Evolutionary conservation across 2,329 filamentous ascomycete genomes (phyloP), one percentile per base, ranked within the genome.

Genomic region (Talaromyces islandicus): DNA sequence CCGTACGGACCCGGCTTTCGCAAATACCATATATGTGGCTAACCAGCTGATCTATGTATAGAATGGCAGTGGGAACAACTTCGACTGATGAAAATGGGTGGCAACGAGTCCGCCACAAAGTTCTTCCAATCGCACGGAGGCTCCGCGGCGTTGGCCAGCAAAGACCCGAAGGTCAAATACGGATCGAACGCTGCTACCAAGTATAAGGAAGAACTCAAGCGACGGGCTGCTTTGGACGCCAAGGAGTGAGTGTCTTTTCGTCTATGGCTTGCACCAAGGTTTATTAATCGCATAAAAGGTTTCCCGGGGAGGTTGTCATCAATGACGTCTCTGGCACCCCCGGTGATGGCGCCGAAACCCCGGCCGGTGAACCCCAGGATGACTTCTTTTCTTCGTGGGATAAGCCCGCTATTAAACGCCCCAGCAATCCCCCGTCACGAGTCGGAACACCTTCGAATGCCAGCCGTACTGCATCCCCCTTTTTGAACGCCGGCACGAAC

Each of bases 311-410:
- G 74, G 92, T 97, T 30, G 84, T 93, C 25, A 87, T 97, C 65
- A 89, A 87, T 60, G 94, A 62, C 27, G 80, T 84, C 32, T 81
- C 83, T 64, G 83, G 86, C 57, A 80, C 78, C 25, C 79, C 83
- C 54, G 79, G 78, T 57, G 88, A 91, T 62, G 87, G 85, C 65
- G 81, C 85, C 41, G 85, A 83, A 65, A 95, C 91, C 11, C 90
- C 92, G n/a, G 84, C 89, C 52, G 89, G 87, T 66, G 92, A 96
- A 66, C 82, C 85, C 24, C 87, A 88, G 21, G 92, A 97, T 70
- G 94, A 97, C 74, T 99, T 99, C 82, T 99, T 99, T 78, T 96
- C 93, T 10, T 97, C 92, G 0, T 99, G 93, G 94, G 94, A 97
- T 72, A 97, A 97, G 80, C 94, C 94, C 24, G 85, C 92, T 4